Conservation (phyloP, 768 basidiomycete species). For the Lactarius hatsudake region DNA sequence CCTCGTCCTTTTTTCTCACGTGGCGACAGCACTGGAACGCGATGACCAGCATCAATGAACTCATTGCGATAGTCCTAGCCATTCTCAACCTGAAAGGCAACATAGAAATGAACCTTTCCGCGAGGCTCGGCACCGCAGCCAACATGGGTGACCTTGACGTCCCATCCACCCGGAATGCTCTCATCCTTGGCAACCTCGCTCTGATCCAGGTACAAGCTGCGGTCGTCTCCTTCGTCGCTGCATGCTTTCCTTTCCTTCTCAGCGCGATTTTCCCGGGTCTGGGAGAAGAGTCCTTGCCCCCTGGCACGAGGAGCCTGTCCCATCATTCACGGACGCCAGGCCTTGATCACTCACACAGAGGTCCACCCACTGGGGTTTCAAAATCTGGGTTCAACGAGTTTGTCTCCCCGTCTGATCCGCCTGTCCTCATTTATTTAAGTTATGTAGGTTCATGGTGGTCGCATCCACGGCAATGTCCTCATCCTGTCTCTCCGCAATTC, state of each 20-base stretch:
- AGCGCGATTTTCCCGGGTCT: constrained; percentile 55
- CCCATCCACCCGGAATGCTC: constrained; percentile 52
- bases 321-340: neutral
- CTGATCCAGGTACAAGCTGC: constrained; percentile 93
- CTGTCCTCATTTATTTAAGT: neutral
- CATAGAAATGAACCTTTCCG: constrained; percentile 97
- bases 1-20: neutral
- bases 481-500: constrained; percentile 68
- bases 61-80: constrained; percentile 95
- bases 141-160: constrained; percentile 92
- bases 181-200: constrained; percentile 79
- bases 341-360: constrained; percentile 1
- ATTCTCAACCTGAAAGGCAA: constrained; percentile 97
- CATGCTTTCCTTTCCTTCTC: constrained; percentile 70
- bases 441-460: constrained; percentile 67
- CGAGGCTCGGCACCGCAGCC: constrained; percentile 90
- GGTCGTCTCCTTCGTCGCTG: constrained; percentile 83
- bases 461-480: constrained; percentile 77
- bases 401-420: constrained; percentile 3
- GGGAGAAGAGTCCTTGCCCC: constrained; percentile 13
- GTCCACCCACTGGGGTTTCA: neutral
- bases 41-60: constrained; percentile 86
- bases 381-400: constrained; percentile 27
- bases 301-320: neutral
- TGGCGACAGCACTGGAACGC: constrained; percentile 73